phyloP scores from a whole-genome alignment of 2,329 filamentous ascomycete species.

The Colletotrichum lupini region DNA sequence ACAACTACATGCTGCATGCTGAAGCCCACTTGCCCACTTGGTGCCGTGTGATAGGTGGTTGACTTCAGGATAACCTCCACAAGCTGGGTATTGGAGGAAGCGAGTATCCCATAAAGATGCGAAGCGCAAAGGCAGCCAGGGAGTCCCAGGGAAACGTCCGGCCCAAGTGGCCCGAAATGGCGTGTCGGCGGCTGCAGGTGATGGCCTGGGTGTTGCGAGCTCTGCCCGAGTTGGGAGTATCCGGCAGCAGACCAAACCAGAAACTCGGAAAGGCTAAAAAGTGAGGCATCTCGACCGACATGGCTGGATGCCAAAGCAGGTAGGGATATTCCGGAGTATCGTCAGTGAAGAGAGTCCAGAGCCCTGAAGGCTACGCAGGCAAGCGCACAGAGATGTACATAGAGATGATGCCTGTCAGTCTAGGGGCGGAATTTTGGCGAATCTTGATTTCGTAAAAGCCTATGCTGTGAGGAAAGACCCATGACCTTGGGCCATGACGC shows the following conservation, averaged over 20 bases:
- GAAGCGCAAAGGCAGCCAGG: slow-evolving; percentile 3
- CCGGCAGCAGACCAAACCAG: neutral
- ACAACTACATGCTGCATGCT: neutral
- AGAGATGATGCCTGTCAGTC: neutral
- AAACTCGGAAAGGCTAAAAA: neutral
- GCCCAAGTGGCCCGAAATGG: slow-evolving; percentile 11
- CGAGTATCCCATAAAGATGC: neutral
- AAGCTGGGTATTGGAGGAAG: neutral
- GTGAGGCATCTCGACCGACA: slow-evolving; percentile 1
- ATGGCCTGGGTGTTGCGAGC: neutral
- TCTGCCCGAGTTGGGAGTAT: neutral
- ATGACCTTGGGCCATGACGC: neutral
- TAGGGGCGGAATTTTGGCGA: neutral
- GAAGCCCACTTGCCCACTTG: neutral
- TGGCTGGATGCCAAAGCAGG: neutral
- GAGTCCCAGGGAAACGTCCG: slow-evolving; percentile 15
- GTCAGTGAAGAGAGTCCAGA: neutral
- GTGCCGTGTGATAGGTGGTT: neutral
- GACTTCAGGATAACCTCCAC: neutral
- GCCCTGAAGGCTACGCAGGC: neutral
- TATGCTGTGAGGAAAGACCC: neutral
- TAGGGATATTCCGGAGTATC: neutral
- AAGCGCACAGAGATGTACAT: neutral
- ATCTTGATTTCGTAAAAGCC: slow-evolving; percentile 3
- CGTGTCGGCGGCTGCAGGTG: neutral